These are phyloP conservation scores for Acrodontium crateriforme DNA, from an alignment of 2,329 filamentous ascomycete species.

Conservation along the genomic window DNA sequence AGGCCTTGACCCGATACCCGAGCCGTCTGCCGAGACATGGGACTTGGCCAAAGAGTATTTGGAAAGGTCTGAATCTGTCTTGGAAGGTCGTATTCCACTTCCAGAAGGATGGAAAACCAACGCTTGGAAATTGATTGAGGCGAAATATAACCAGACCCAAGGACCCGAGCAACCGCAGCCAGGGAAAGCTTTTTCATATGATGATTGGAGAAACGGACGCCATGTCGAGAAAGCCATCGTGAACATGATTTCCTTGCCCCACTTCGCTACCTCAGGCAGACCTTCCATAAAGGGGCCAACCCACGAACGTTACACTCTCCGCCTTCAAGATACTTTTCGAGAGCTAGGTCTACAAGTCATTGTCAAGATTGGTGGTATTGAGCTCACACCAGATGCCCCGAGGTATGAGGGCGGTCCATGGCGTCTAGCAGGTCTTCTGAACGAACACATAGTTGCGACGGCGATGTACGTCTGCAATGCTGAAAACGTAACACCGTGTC, in stretches of 20 bases:
- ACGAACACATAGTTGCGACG: conserved; percentile 49
- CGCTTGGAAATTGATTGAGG: not conserved
- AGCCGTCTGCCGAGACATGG: not conserved
- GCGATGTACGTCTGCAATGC: conserved; percentile 46
- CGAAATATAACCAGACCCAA: not conserved
- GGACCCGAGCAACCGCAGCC: not conserved
- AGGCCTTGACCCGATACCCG: not conserved
- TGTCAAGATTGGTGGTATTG: conserved; percentile 44
- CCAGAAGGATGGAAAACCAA: not conserved
- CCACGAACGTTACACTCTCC: conserved; percentile 12
- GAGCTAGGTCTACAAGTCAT: conserved; percentile 42
- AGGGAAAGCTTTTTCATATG: not conserved
- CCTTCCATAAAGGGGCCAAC: not conserved
- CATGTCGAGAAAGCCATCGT: conserved; percentile 1
- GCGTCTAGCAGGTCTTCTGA: conserved; percentile 32
- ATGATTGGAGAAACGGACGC: not conserved
- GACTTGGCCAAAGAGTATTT: not conserved
- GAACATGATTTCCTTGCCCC: too few species aligned
- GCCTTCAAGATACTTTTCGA: conserved; percentile 21
- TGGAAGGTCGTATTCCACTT: not conserved
- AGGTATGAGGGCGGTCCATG: conserved; percentile 37
- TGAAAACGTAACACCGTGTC: conserved; percentile 43
- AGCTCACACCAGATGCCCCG: conserved; percentile 42
- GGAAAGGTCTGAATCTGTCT: too few species aligned
- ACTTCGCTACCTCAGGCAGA: not conserved